Evolutionary conservation across 805 yeast species (phyloP).

Genomic region (Metschnikowia shivogae): DNA sequence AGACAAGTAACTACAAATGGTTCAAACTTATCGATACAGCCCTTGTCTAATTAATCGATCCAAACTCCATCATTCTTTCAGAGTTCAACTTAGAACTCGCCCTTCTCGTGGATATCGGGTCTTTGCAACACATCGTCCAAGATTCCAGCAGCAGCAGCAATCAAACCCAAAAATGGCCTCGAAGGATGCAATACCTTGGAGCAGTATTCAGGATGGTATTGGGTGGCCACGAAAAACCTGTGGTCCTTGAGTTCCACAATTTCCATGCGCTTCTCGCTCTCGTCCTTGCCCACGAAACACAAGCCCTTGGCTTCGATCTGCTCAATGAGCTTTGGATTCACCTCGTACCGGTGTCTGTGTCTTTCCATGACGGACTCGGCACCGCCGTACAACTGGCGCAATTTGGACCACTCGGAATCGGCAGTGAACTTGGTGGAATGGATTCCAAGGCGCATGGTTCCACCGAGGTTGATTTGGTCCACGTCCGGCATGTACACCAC

Average conservation of each 20-base stretch:
- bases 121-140: conserved; percentile 59
- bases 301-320: conserved; percentile 75
- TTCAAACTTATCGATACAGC: too few species aligned
- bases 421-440: conserved; percentile 81
- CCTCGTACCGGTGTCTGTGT: conserved; percentile 98
- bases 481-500: conserved; percentile 99
- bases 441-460: conserved; percentile 97
- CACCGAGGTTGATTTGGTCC: conserved; percentile 92
- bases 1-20: too few species aligned
- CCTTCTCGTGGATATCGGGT: conserved; percentile 40
- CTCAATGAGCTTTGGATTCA: conserved; percentile 77
- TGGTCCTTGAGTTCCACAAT: conserved; percentile 81
- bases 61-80: neutral
- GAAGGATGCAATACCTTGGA: conserved; percentile 97
- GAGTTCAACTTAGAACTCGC: conserved; percentile 30
- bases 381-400: conserved; percentile 77
- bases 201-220: conserved; percentile 97
- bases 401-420: conserved; percentile 60
- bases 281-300: conserved; percentile 91
- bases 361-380: conserved; percentile 73
- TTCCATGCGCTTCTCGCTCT: conserved; percentile 88
- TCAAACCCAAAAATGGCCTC: conserved; percentile 90
- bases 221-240: conserved; percentile 91
- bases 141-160: conserved; percentile 89
- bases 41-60: neutral